Conservation (phyloP, 345 rosid species). For the Diplotaxis tenuifolia region DNA sequence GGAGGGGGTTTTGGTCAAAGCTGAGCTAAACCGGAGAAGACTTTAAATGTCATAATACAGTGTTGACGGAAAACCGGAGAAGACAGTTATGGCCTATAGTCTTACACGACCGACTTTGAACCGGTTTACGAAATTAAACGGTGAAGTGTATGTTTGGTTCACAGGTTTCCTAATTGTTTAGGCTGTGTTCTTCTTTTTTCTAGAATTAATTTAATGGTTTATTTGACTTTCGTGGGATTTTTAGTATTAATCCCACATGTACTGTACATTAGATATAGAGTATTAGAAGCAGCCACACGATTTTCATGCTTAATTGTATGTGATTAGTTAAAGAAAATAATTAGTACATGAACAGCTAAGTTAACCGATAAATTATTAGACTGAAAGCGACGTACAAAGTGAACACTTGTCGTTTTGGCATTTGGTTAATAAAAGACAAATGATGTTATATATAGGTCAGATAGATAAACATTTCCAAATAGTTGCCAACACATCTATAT, state of each 20-base stretch:
- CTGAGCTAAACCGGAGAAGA: constrained; percentile 27
- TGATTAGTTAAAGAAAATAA: constrained; percentile 1
- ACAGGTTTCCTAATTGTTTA: neutral
- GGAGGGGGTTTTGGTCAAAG: constrained; percentile 12
- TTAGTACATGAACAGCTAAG: constrained; percentile 23
- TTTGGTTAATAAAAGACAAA: constrained; percentile 33
- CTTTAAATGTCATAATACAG: neutral
- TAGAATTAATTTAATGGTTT: constrained; percentile 4
- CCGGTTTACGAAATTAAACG: constrained; percentile 19
- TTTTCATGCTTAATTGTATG: constrained; percentile 16
- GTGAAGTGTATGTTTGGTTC: constrained; percentile 1
- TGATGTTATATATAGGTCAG: neutral
- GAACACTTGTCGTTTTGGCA: constrained; percentile 28
- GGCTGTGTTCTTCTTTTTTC: neutral
- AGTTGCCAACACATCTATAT: neutral
- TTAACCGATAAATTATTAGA: constrained; percentile 8
- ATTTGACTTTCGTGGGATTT: constrained; percentile 20
- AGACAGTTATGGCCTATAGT: constrained; percentile 5
- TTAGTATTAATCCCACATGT: constrained; percentile 6
- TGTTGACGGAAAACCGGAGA: constrained; percentile 27
- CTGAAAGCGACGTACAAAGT: constrained; percentile 26
- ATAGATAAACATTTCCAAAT: neutral
- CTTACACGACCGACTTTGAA: constrained; percentile 17
- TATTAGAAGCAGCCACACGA: constrained; percentile 21
- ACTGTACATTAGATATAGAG: neutral